phyloP scores from a whole-genome alignment of 192 early-diverging fungal species.

The Entophlyctis luteolus region DNA sequence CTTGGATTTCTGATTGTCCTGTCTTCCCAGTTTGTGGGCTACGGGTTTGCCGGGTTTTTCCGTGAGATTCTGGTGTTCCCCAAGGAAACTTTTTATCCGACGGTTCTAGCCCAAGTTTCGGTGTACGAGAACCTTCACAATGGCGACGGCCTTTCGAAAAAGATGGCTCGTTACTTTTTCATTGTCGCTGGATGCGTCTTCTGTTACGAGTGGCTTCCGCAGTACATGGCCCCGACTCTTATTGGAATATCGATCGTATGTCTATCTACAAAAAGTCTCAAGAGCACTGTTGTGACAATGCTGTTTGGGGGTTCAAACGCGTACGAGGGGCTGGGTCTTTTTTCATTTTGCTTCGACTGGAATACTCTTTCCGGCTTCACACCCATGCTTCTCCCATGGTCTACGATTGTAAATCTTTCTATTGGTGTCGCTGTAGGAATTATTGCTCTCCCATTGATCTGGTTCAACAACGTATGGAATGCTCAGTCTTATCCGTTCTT shows the following conservation, averaged over 20 bases:
- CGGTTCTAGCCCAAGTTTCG: conserved; percentile 67
- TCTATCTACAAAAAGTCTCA: conserved; percentile 28
- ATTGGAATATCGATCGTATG: conserved; percentile 35
- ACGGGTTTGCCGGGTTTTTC: conserved; percentile 63
- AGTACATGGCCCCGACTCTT: conserved; percentile 36
- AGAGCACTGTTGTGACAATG: conserved; percentile 26
- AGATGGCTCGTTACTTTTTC: conserved; percentile 40
- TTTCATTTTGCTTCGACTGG: conserved; percentile 45
- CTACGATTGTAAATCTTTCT: not conserved
- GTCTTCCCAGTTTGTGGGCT: conserved; percentile 55
- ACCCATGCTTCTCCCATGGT: not conserved
- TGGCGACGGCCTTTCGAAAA: not conserved
- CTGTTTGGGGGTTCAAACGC: conserved; percentile 38
- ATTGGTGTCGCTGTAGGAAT: not conserved
- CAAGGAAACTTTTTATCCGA: conserved; percentile 77
- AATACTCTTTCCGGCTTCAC: conserved; percentile 47
- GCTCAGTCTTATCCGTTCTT: not conserved
- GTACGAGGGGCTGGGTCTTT: conserved; percentile 45
- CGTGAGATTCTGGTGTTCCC: conserved; percentile 80
- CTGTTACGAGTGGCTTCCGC: conserved; percentile 42
- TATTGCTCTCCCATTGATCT: not conserved
- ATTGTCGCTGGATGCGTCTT: conserved; percentile 36
- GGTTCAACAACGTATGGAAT: conserved; percentile 2
- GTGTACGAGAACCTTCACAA: conserved; percentile 77
- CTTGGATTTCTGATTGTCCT: conserved; percentile 9